These are phyloP conservation scores for Anacardium occidentale DNA, from an alignment of 345 rosid genomes.

Conservation along the genomic window DNA sequence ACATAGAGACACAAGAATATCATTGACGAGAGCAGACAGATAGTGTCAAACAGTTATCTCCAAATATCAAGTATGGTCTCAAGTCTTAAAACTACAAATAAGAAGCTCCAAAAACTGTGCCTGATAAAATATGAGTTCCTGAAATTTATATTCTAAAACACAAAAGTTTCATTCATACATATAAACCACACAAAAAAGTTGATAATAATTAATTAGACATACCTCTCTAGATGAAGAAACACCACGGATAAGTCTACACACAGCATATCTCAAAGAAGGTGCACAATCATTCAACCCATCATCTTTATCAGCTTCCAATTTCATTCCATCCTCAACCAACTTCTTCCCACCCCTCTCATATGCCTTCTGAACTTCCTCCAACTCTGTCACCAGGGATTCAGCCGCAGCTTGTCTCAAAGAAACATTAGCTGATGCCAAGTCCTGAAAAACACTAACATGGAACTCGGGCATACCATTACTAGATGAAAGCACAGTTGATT, in stretches of 20 bases:
- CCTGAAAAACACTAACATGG: slow-evolving; percentile 68
- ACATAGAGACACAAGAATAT: not conserved
- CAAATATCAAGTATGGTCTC: not conserved
- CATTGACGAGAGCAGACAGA: not conserved
- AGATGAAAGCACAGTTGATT: slow-evolving; percentile 28
- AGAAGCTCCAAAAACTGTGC: not conserved
- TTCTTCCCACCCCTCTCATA: slow-evolving; percentile 57
- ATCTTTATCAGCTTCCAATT: slow-evolving; percentile 82
- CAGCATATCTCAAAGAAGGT: slow-evolving; percentile 78
- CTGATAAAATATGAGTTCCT: too few species aligned
- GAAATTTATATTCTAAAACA: too few species aligned
- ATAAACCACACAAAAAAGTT: too few species aligned
- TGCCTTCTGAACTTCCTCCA: slow-evolving; percentile 71
- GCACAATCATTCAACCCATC: slow-evolving; percentile 87
- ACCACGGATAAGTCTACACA: slow-evolving; percentile 87
- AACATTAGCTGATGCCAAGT: slow-evolving; percentile 63
- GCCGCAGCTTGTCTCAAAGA: slow-evolving; percentile 62
- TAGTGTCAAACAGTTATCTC: not conserved
- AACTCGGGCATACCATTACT: slow-evolving; percentile 51
- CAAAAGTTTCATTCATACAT: not conserved
- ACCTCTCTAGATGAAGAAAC: slow-evolving; percentile 98
- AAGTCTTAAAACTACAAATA: not conserved
- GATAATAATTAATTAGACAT: not conserved
- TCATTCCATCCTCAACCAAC: slow-evolving; percentile 46
- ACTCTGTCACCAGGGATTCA: slow-evolving; percentile 56